Evolutionary conservation across 2,329 filamentous ascomycete genomes (phyloP).

Genomic region (Teratosphaeria destructans): DNA sequence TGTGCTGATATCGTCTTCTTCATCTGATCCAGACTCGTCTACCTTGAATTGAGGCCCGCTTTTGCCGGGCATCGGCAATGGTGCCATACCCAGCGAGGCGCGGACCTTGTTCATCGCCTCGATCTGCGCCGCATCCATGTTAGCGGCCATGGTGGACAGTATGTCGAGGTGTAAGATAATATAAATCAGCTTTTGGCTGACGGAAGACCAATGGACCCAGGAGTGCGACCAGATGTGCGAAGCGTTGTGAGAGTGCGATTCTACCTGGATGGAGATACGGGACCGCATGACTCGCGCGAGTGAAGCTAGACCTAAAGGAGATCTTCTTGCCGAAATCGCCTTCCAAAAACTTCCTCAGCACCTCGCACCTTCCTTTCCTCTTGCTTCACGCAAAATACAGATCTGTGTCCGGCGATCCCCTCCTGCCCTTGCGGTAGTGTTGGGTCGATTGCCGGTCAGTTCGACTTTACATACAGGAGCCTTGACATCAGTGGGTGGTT

Average conservation of each 20-base stretch:
- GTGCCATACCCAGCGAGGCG: conserved; percentile 78
- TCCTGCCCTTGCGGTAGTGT: conserved; percentile 40
- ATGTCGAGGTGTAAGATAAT: neutral
- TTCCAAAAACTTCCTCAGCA: neutral
- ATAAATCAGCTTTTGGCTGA: neutral
- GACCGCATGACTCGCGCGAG: neutral
- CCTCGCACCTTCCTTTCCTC: neutral
- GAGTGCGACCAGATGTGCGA: neutral
- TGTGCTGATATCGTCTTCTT: conserved; percentile 63
- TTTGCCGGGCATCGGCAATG: conserved; percentile 70
- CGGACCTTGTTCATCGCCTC: conserved; percentile 92
- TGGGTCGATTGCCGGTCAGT: conserved; percentile 76
- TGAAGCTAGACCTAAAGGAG: neutral
- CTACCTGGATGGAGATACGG: neutral
- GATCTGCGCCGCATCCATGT: conserved; percentile 51
- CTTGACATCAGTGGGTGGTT: conserved; percentile 57
- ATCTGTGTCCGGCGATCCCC: conserved; percentile 84
- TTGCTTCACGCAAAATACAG: conserved; percentile 34
- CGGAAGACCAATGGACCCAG: too few species aligned
- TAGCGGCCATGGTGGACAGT: conserved; percentile 1
- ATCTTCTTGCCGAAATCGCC: neutral
- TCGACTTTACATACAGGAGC: conserved; percentile 64
- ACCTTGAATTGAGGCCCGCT: conserved; percentile 49
- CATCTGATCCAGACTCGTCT: conserved; percentile 44
- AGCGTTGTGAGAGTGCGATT: neutral